Evolutionary conservation across 495 filamentous ascomycete species (phyloP).

Genomic region (Pseudevernia furfuracea): DNA sequence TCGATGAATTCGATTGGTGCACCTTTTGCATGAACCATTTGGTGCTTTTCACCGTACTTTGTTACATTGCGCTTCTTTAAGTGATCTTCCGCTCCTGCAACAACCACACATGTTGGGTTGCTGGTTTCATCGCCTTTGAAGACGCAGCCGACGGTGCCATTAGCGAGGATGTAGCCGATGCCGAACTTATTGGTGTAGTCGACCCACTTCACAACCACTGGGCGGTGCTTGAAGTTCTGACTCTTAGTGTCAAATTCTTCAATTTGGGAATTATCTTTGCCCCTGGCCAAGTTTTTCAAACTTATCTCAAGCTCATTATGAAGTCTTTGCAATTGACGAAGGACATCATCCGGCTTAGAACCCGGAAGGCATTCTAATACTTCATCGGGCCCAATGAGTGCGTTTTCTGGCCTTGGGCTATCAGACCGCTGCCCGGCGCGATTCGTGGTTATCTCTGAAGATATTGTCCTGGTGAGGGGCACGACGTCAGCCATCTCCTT

Average conservation of each 20-base stretch:
- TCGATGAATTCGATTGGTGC: conserved; percentile 73
- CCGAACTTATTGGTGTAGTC: conserved; percentile 90
- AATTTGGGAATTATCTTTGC: not conserved
- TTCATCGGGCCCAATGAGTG: conserved; percentile 45
- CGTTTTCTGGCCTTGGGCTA: conserved; percentile 18
- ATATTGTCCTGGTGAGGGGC: not conserved
- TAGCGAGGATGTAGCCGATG: conserved; percentile 75
- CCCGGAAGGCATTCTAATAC: conserved; percentile 40
- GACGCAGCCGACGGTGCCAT: conserved; percentile 76
- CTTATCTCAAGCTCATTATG: conserved; percentile 43
- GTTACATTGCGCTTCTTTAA: conserved; percentile 27
- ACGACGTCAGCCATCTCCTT: conserved; percentile 21
- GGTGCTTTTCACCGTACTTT: conserved; percentile 47
- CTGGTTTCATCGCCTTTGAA: conserved; percentile 57
- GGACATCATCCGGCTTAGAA: conserved; percentile 45
- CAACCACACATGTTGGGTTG: conserved; percentile 58
- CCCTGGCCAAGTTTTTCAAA: conserved; percentile 8
- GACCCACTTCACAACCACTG: conserved; percentile 78
- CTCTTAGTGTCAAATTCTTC: conserved; percentile 10
- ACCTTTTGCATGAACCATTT: conserved; percentile 58
- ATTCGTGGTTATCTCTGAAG: conserved; percentile 5
- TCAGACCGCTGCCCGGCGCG: conserved; percentile 5
- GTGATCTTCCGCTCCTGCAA: conserved; percentile 54
- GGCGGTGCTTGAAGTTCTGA: conserved; percentile 20
- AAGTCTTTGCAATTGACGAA: conserved; percentile 41